These are phyloP conservation scores for Lithohypha guttulata DNA, from an alignment of 2,329 filamentous ascomycete genomes.

Conservation along the genomic window DNA sequence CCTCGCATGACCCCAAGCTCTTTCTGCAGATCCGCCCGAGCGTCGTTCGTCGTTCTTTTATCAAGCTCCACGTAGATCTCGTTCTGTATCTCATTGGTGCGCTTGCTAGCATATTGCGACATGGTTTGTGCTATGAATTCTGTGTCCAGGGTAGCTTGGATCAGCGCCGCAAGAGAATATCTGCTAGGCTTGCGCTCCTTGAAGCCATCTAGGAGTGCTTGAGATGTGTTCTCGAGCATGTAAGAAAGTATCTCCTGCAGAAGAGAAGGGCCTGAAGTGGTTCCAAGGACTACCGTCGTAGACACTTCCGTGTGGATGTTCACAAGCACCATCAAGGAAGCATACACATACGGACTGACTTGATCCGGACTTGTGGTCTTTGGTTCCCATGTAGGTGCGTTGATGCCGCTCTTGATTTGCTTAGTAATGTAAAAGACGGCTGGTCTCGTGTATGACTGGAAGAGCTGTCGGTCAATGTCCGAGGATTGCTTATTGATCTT, in stretches of 20 bases:
- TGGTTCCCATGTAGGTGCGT: slow-evolving; percentile 61
- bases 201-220: slow-evolving; percentile 74
- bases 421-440: slow-evolving; percentile 55
- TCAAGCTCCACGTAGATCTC: slow-evolving; percentile 90
- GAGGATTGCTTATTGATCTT: slow-evolving; percentile 81
- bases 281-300: slow-evolving; percentile 54
- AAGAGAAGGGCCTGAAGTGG: slow-evolving; percentile 59
- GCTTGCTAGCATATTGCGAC: slow-evolving; percentile 75
- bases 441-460: slow-evolving; percentile 81
- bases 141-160: slow-evolving; percentile 95
- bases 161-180: slow-evolving; percentile 71
- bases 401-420: slow-evolving; percentile 65
- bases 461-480: slow-evolving; percentile 83
- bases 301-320: slow-evolving; percentile 84
- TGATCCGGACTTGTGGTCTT: slow-evolving; percentile 50
- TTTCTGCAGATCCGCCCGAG: slow-evolving; percentile 65
- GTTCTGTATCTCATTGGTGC: slow-evolving; percentile 69
- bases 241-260: slow-evolving; percentile 74
- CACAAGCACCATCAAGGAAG: slow-evolving; percentile 71
- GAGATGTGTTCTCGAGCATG: slow-evolving; percentile 70
- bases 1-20: slow-evolving; percentile 84
- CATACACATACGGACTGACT: slow-evolving; percentile 82
- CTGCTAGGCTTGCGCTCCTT: slow-evolving; percentile 42
- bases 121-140: slow-evolving; percentile 95
- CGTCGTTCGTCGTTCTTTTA: slow-evolving; percentile 76